These are phyloP conservation scores for Anthracocystis panici-leucophaei DNA, from an alignment of 1,284 basidiomycete species.

Conservation along the genomic window DNA sequence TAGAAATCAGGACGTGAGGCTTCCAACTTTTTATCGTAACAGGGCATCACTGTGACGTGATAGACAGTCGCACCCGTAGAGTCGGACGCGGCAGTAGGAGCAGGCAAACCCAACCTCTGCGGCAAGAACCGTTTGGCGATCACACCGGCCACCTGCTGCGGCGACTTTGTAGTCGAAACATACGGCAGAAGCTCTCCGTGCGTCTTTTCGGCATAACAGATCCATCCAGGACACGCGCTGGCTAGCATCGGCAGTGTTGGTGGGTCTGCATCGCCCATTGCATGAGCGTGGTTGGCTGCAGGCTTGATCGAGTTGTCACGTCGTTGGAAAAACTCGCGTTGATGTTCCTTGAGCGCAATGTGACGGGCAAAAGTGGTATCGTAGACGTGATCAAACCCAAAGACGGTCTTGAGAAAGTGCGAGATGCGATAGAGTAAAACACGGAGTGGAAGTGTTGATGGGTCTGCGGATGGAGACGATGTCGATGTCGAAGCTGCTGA, in stretches of 20 bases:
- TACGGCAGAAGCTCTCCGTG: constrained; percentile 90
- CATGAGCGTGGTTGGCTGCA: not conserved
- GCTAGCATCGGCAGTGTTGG: constrained; percentile 84
- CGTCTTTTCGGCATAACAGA: constrained; percentile 98
- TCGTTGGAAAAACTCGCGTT: constrained; percentile 78
- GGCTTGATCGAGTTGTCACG: constrained; percentile 22
- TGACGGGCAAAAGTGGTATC: constrained; percentile 96
- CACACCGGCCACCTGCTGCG: constrained; percentile 93
- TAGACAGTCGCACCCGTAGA: constrained; percentile 72
- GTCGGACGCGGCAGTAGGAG: not conserved
- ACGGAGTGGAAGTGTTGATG: constrained; percentile 70
- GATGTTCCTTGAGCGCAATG: constrained; percentile 83
- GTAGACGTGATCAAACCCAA: constrained; percentile 83
- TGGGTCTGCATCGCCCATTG: not conserved
- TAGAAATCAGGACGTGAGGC: constrained; percentile 77
- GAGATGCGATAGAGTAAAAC: constrained; percentile 73
- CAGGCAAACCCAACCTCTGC: constrained; percentile 31
- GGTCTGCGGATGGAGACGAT: not conserved
- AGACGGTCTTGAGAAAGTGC: constrained; percentile 40
- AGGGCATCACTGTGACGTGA: constrained; percentile 98
- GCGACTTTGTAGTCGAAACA: constrained; percentile 87
- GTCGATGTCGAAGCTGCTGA: constrained; percentile 3
- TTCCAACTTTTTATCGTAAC: constrained; percentile 99
- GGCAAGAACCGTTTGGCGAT: constrained; percentile 88
- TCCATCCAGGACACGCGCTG: constrained; percentile 97